Conservation (phyloP, 495 filamentous ascomycete species). For the Daldinia grandis region DNA sequence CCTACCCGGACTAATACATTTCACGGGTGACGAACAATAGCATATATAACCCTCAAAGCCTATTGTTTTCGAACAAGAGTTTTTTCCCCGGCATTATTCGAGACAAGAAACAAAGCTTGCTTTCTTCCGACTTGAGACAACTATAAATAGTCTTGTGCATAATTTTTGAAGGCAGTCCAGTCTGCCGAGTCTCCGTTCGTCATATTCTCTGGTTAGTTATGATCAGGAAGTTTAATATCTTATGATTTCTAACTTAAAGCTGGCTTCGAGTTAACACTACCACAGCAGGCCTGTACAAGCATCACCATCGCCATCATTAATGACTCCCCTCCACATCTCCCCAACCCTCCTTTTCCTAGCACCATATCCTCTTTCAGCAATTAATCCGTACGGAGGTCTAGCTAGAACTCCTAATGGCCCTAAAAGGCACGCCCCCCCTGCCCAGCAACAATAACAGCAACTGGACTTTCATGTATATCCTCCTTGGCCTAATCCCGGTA, state of each 20-base stretch:
- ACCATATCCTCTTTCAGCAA: not conserved
- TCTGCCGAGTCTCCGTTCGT: not conserved
- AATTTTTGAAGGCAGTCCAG: not conserved
- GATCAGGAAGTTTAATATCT: no score
- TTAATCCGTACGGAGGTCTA: not conserved
- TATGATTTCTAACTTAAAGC: not conserved
- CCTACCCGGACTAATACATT: not conserved
- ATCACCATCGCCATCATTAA: not conserved
- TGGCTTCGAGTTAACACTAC: not conserved
- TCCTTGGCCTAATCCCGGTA: slow-evolving; percentile 29
- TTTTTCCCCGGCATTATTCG: not conserved
- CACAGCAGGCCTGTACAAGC: not conserved
- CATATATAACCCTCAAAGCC: not conserved
- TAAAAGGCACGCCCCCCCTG: not conserved
- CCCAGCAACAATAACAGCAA: slow-evolving; percentile 27
- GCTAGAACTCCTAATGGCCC: not conserved
- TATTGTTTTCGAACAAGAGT: not conserved
- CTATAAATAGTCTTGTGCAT: not conserved
- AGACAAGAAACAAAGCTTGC: not conserved
- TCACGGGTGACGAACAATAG: not conserved
- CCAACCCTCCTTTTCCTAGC: not conserved
- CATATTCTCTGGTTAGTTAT: not conserved
- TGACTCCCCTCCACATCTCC: not conserved
- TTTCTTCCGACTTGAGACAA: not conserved
- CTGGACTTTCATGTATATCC: slow-evolving; percentile 38